Conservation (phyloP, 2,329 filamentous ascomycete species). For the Cercospora sesami region DNA sequence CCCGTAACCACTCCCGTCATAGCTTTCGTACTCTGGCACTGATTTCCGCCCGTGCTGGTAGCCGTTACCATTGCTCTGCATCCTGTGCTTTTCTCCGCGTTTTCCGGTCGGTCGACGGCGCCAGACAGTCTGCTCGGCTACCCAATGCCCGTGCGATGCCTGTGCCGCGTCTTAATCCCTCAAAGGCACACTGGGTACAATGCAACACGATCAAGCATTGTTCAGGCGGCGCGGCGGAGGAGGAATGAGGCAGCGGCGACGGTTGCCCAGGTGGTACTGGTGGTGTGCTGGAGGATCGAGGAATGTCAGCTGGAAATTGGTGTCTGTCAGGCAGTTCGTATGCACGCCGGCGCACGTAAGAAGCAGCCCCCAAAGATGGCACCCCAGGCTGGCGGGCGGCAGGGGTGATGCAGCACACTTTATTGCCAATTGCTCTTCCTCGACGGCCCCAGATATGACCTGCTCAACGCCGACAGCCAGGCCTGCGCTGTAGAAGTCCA, state of each 20-base stretch:
- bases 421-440: slow-evolving; percentile 13
- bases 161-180: slow-evolving; percentile 27
- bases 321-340: not conserved
- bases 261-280: not conserved
- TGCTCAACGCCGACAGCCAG: not conserved
- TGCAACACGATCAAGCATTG: slow-evolving; percentile 14
- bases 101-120: slow-evolving; percentile 7
- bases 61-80: slow-evolving; percentile 28
- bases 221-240: not conserved
- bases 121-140: slow-evolving; percentile 13
- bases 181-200: slow-evolving; percentile 30
- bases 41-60: slow-evolving; percentile 12
- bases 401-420: slow-evolving; percentile 7
- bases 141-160: slow-evolving; percentile 3
- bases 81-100: slow-evolving; percentile 16
- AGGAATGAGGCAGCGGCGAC: not conserved
- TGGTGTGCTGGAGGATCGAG: slow-evolving; percentile 1
- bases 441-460: not conserved
- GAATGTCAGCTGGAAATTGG: slow-evolving; percentile 13
- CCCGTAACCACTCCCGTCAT: slow-evolving; percentile 34
- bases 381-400: not conserved
- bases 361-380: not conserved
- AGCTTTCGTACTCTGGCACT: slow-evolving; percentile 33
- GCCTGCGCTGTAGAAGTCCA: not conserved
- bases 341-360: not conserved